Percentiles rank a stretch among this genome's conserved stretches.
phyloP scores from a whole-genome alignment of 768 basidiomycete genomes.

The Gautieria morchelliformis region DNA sequence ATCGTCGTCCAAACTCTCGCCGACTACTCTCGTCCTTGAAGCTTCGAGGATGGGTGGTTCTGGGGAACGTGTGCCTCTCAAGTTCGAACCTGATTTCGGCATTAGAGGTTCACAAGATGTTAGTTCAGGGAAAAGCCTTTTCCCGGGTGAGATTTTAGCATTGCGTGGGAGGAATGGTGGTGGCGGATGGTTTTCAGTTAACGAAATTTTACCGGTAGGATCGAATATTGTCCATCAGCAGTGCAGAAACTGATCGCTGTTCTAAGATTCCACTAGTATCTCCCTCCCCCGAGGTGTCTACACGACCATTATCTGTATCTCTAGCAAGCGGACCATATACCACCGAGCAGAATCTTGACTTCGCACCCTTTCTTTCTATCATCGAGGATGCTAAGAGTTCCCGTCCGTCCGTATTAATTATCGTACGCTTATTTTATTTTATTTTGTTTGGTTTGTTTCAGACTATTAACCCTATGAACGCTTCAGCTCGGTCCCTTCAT shows the following conservation, averaged over 20 bases:
- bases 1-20: slow-evolving; percentile 56
- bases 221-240: not conserved
- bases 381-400: slow-evolving; percentile 47
- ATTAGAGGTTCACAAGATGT: slow-evolving; percentile 57
- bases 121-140: slow-evolving; percentile 60
- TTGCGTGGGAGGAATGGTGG: slow-evolving; percentile 87
- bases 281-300: slow-evolving; percentile 22
- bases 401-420: slow-evolving; percentile 67
- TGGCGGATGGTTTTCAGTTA: slow-evolving; percentile 76
- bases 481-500: slow-evolving; percentile 85
- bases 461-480: not conserved
- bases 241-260: not conserved
- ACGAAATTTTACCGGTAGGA: slow-evolving; percentile 73
- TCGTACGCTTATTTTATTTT: slow-evolving; percentile 39
- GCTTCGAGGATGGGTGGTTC: slow-evolving; percentile 71
- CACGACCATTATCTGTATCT: slow-evolving; percentile 50
- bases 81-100: slow-evolving; percentile 56
- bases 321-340: slow-evolving; percentile 87
- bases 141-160: slow-evolving; percentile 82
- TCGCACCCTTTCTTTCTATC: slow-evolving; percentile 58
- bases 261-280: slow-evolving; percentile 55
- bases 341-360: slow-evolving; percentile 64
- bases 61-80: slow-evolving; percentile 57
- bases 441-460: not conserved
- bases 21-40: slow-evolving; percentile 70